These are phyloP conservation scores for Apiospora marii DNA, from an alignment of 2,329 filamentous ascomycete genomes.

Conservation along the genomic window DNA sequence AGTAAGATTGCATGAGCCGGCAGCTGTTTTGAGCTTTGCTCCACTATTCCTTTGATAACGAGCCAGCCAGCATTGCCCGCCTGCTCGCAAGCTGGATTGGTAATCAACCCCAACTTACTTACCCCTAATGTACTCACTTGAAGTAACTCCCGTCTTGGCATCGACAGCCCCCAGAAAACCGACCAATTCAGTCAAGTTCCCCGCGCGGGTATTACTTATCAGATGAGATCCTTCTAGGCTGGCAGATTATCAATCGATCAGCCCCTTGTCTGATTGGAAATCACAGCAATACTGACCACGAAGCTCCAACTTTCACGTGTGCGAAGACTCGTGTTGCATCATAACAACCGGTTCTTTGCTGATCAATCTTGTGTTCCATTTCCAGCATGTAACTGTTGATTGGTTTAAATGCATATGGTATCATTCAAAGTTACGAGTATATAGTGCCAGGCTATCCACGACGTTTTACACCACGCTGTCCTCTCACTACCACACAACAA, in stretches of 20 bases:
- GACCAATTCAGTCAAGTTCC: not conserved
- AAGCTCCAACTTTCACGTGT: not conserved
- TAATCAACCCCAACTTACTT: not conserved
- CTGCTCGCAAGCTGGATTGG: not conserved
- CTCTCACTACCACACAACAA: not conserved
- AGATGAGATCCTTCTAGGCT: no score
- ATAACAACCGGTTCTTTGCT: not conserved
- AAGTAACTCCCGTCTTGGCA: not conserved
- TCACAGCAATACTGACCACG: not conserved
- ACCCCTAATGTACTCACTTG: not conserved
- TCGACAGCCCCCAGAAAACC: not conserved
- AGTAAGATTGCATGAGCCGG: no score
- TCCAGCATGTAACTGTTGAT: not conserved
- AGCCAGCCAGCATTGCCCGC: not conserved
- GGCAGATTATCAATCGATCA: not conserved
- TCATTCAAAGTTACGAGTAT: not conserved
- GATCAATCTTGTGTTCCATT: not conserved
- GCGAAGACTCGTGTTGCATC: not conserved
- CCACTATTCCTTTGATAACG: no score
- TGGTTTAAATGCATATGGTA: not conserved
- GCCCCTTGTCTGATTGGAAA: not conserved
- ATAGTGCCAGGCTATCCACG: not conserved
- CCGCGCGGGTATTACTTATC: not conserved
- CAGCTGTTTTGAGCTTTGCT: no score
- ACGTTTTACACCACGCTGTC: not conserved